Base-by-base conservation (phyloP, 1,139 yeast species). In the Cylindricascospora bacillispora region DNA sequence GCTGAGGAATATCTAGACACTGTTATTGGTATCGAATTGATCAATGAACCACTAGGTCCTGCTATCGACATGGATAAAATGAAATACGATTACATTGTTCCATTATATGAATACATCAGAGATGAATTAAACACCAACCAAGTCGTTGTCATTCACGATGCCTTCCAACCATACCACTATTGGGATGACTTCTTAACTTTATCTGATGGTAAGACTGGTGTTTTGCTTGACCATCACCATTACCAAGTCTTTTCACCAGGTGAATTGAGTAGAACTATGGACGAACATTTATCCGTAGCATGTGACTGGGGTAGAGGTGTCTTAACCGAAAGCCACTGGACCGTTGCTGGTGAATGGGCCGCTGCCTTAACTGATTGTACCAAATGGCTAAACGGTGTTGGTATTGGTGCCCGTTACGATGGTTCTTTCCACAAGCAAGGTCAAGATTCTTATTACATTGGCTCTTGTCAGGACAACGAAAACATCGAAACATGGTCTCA, bases 291-390 rank as follows among this genome's bases (percentile, higher is more conserved):
- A 30, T 39, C 55, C 9, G 57, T 60, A 31, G 86, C 82, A 6
- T 80, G 93, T 54, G 43, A 51, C 15, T 70, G 70, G 65, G 93
- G 89, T 30, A 35, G 52, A 22, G 58, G 56, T 28, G 60, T 72
- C 27, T 40, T 47, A 25, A 39, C 54, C 24, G 93, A 82, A 52
- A 51, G 57, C 46, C 77, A 77, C 56, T 79, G 93, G 82, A 69
- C 71, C 35, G 69, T 86, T 19, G 67, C 72, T 34, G 97, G 97
- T 37, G 98, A 89, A 62, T 89, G 89, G 80, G 68, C 92, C 17
- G 95, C 92, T 13, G 95, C 97, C 1, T 63, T 86, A 42, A 83
- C 95, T 9, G 97, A 89, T 58, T 89, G 98, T 63, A 74, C 93
- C 15, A 65, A 65, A 36, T 81, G 94, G 94, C 63, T 89, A 37